Conservation (phyloP, 495 filamentous ascomycete genomes). For the Aspergillus wentii region DNA sequence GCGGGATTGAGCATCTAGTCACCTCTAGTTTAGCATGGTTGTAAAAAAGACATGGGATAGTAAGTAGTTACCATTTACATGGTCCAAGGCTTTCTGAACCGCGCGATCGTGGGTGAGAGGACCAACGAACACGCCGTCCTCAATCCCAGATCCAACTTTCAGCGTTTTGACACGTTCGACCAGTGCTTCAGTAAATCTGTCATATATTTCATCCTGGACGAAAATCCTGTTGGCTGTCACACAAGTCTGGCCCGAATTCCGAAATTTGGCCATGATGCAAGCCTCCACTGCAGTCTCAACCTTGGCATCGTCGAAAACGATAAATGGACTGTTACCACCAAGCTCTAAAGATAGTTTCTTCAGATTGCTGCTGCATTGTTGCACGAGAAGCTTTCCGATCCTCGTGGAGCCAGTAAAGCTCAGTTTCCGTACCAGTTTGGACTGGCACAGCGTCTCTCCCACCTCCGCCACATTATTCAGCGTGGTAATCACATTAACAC, state of each 20-base stretch:
- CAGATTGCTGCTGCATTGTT: constrained; percentile 43
- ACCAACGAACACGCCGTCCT: constrained; percentile 48
- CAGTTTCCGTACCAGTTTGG: constrained; percentile 54
- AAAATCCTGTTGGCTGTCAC: constrained; percentile 58
- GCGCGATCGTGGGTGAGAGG: constrained; percentile 50
- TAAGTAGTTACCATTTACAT: constrained; percentile 49
- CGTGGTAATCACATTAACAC: constrained; percentile 56
- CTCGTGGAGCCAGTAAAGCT: constrained; percentile 59
- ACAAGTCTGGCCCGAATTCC: constrained; percentile 56
- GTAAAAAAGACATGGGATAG: no score
- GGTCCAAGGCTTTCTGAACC: constrained; percentile 47
- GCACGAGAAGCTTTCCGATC: constrained; percentile 46
- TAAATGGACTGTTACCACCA: constrained; percentile 62
- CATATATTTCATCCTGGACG: constrained; percentile 45
- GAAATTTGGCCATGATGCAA: constrained; percentile 47
- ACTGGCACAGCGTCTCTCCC: constrained; percentile 52
- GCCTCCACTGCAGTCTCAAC: constrained; percentile 47
- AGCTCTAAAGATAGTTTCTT: constrained; percentile 64
- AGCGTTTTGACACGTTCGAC: constrained; percentile 40
- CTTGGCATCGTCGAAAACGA: constrained; percentile 63
- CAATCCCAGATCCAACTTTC: constrained; percentile 51
- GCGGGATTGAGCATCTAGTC: constrained; percentile 44
- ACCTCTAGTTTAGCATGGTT: no score
- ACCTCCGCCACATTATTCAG: constrained; percentile 51
- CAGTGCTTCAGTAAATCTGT: constrained; percentile 38